A percentile compares a stretch with the other conserved stretches of the same genome.
These are phyloP conservation scores for Vanrija sp. DNA, from an alignment of 1,284 basidiomycete species.

Conservation along the genomic window DNA sequence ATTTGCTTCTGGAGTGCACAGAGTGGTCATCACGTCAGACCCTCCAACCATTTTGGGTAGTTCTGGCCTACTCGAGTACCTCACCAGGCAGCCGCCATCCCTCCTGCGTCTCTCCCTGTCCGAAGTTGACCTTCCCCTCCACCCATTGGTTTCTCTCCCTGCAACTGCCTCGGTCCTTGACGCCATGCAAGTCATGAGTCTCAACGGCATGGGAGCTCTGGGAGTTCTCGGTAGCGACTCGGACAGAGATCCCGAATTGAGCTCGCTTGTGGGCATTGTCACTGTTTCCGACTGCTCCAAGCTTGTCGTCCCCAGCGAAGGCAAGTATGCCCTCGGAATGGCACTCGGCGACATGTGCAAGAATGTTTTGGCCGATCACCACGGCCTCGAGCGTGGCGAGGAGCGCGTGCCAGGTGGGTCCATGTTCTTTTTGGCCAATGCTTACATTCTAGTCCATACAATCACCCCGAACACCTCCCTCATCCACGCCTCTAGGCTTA, in stretches of 20 bases:
- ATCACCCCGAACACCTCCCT: slow-evolving; percentile 29
- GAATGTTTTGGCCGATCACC: slow-evolving; percentile 23
- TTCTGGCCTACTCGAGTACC: slow-evolving; percentile 24
- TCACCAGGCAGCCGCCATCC: slow-evolving; percentile 24
- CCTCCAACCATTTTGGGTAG: slow-evolving; percentile 25
- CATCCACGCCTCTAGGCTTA: slow-evolving; percentile 32
- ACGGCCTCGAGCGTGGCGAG: slow-evolving; percentile 32
- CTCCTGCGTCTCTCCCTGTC: slow-evolving; percentile 20
- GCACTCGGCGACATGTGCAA: slow-evolving; percentile 32
- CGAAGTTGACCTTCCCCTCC: slow-evolving; percentile 23
- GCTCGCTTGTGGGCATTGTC: slow-evolving; percentile 27
- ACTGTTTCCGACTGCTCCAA: slow-evolving; percentile 28
- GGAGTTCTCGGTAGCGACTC: slow-evolving; percentile 26
- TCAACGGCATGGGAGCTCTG: slow-evolving; percentile 30
- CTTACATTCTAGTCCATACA: slow-evolving; percentile 32
- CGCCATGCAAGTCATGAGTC: slow-evolving; percentile 41
- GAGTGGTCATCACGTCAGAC: slow-evolving; percentile 22
- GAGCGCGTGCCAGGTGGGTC: slow-evolving; percentile 35
- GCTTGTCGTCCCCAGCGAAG: slow-evolving; percentile 36
- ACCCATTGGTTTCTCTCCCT: slow-evolving; percentile 33
- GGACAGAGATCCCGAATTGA: slow-evolving; percentile 10
- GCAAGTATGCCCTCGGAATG: slow-evolving; percentile 34
- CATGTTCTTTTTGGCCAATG: not conserved
- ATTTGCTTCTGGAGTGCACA: slow-evolving; percentile 36
- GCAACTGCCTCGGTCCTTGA: slow-evolving; percentile 31